A percentile compares a stretch with the other conserved stretches of the same genome.
phyloP scores from a whole-genome alignment of 2,329 filamentous ascomycete genomes.

The Gyromitra esculenta region DNA sequence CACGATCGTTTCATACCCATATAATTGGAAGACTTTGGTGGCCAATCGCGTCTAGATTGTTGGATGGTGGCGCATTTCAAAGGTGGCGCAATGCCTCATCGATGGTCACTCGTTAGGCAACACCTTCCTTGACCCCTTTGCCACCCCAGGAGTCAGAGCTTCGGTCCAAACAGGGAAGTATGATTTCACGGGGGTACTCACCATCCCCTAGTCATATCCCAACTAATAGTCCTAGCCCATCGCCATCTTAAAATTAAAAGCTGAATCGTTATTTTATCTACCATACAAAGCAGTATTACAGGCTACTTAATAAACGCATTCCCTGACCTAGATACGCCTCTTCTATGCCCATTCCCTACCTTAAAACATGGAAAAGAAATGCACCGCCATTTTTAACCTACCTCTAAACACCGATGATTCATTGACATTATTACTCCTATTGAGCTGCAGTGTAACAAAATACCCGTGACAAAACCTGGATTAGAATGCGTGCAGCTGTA shows the following conservation, averaged over 20 bases:
- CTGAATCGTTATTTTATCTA: slow-evolving; percentile 1
- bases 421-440: slow-evolving; percentile 18
- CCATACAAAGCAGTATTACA: slow-evolving; percentile 10
- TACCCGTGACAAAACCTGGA: not conserved
- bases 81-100: slow-evolving; percentile 6
- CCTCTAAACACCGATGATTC: slow-evolving; percentile 27
- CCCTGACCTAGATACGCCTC: slow-evolving; percentile 5
- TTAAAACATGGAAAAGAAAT: not conserved
- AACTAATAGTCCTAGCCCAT: not conserved
- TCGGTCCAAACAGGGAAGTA: not conserved
- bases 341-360: not conserved
- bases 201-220: not conserved
- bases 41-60: not conserved
- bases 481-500: not conserved
- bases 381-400: not conserved
- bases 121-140: not conserved
- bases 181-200: not conserved
- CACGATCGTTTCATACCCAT: not conserved
- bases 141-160: slow-evolving; percentile 1
- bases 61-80: not conserved
- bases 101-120: not conserved
- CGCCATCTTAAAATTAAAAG: not conserved
- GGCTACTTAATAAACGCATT: not conserved
- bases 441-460: slow-evolving; percentile 5
- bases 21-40: not conserved